These are phyloP conservation scores for Sanghuangporus sanghuang DNA, from an alignment of 1,284 basidiomycete genomes.

Conservation along the genomic window DNA sequence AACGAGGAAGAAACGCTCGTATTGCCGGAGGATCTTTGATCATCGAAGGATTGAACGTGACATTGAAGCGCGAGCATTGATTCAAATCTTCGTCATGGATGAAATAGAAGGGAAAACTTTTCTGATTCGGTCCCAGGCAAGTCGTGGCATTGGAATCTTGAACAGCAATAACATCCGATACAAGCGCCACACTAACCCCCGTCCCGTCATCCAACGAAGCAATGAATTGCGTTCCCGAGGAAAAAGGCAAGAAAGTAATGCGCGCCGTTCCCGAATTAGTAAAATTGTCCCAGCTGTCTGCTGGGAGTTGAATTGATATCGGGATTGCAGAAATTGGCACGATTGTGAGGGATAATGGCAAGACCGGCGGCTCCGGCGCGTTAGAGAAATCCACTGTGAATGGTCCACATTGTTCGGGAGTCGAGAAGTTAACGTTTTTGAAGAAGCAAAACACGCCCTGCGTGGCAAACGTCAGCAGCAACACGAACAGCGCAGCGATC, in stretches of 20 bases:
- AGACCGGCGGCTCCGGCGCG: conserved; percentile 23
- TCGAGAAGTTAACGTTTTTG: conserved; percentile 41
- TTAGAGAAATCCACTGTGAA: conserved; percentile 41
- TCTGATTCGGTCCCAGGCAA: conserved; percentile 33
- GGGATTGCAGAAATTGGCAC: conserved; percentile 49
- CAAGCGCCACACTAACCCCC: conserved; percentile 34
- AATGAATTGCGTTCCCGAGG: conserved; percentile 44
- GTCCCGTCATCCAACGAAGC: conserved; percentile 47
- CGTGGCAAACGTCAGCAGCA: conserved; percentile 39
- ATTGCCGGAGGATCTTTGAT: conserved; percentile 35
- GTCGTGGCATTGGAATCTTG: conserved; percentile 35
- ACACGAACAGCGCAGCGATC: conserved; percentile 31
- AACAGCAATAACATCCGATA: conserved; percentile 48
- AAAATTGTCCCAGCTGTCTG: conserved; percentile 31
- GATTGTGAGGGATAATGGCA: conserved; percentile 46
- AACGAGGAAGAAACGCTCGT: conserved; percentile 41
- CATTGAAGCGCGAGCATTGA: conserved; percentile 47
- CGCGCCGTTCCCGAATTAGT: conserved; percentile 36
- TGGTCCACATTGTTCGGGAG: conserved; percentile 49
- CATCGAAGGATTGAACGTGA: conserved; percentile 37
- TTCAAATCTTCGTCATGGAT: conserved; percentile 24
- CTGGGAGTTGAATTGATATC: conserved; percentile 41
- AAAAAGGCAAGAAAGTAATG: conserved; percentile 48
- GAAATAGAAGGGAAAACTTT: conserved; percentile 9
- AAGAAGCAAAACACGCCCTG: conserved; percentile 40